Evolutionary conservation across 1,139 yeast species (phyloP), one percentile per base, ranked within the genome.

Genomic region (Protomyces gravidus): DNA sequence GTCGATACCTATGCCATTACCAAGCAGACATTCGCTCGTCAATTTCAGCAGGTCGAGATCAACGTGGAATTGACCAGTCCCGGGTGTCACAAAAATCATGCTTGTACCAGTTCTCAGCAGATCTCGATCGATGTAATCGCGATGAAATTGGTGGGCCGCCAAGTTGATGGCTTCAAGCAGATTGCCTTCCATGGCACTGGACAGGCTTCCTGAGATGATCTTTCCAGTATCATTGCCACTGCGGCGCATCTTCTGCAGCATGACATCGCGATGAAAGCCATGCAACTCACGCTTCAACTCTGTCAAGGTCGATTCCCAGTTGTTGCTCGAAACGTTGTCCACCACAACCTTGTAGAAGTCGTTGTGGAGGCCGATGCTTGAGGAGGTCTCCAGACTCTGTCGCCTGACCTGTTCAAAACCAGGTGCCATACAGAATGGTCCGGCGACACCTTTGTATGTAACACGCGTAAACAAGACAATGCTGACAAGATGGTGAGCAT

Each of bases 321-420:
- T 66, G 36, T 51, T 46, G 49, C 76, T 69, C 42, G 85, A 79
- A 48, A 89, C 86, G 67, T 86, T 89, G 70, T 94, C 98, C 1
- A 92, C 97, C 2, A 92, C 98, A 15, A 92, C 96, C 56, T 97
- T 77, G 69, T 84, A 94, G 69, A 84, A 90, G 70, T 92, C 97
- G 61, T 81, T 48, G 56, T 55, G 51, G 59, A 42, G 39, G 13
- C 51, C 49, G 33, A 57, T 26, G 11, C 48, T 50, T 3, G 19
- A 13, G n/a, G 52, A 21, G 17, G 7, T n/a, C 21, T 15, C 45
- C 21, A n/a, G 26, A 27, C 52, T 21, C 27, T n/a, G 9, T 45
- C 58, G 25, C 39, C 40, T 23, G 13, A 5, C 13, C 33, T 47
- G 45, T 27, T 17, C 47, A 1, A 36, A 6, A n/a, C 33, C 17